Conservation (phyloP, 306 rosid species). For the Trichosanthes cucumerina region DNA sequence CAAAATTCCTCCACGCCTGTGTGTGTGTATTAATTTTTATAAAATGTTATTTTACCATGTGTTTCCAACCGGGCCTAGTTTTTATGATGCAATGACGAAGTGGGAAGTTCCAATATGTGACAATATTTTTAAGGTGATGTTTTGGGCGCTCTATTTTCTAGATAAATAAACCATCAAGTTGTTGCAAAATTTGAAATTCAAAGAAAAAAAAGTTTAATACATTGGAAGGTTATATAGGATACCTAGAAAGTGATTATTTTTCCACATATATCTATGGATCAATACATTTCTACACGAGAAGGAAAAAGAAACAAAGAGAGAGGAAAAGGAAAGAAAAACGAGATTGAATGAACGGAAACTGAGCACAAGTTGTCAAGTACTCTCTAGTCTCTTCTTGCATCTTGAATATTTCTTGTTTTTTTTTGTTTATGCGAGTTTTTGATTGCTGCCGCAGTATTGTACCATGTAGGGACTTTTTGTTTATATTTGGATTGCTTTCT, state of each 20-base stretch:
- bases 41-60: neutral
- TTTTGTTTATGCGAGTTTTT: neutral
- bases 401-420: neutral
- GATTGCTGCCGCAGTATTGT: neutral
- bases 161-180: neutral
- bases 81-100: neutral
- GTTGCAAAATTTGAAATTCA: neutral
- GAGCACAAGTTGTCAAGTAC: neutral
- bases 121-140: neutral
- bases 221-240: neutral
- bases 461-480: neutral
- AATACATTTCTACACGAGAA: neutral
- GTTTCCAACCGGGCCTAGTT: neutral
- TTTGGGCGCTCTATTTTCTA: neutral
- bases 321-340: neutral
- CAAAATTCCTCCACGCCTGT: neutral
- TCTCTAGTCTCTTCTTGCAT: neutral
- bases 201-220: neutral
- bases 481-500: neutral
- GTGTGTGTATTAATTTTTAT: too few species aligned
- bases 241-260: neutral
- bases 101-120: neutral
- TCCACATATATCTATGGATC: neutral
- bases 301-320: neutral
- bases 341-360: neutral